phyloP scores from a whole-genome alignment of 2,329 filamentous ascomycete species.

The Diaporthe australafricana region DNA sequence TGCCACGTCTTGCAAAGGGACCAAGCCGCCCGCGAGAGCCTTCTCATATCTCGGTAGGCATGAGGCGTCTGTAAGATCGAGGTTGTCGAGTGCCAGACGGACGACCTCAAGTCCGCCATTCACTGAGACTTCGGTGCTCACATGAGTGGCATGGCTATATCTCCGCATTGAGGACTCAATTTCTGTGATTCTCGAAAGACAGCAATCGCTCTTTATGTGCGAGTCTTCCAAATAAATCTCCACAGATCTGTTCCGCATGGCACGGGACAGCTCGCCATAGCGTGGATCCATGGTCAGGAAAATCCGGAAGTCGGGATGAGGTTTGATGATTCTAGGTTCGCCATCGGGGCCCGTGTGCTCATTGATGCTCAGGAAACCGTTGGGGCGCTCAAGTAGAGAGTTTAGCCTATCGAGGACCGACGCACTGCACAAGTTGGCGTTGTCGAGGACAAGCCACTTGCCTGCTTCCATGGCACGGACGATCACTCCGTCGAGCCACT shows the following conservation, averaged over 20 bases:
- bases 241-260: slow-evolving; percentile 94
- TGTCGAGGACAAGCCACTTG: slow-evolving; percentile 94
- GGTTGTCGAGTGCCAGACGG: slow-evolving; percentile 56
- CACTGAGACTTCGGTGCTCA: slow-evolving; percentile 41
- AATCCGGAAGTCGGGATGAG: slow-evolving; percentile 88
- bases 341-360: slow-evolving; percentile 90
- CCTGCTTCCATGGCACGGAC: slow-evolving; percentile 88
- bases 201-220: slow-evolving; percentile 47
- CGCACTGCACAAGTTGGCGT: slow-evolving; percentile 95
- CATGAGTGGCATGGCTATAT: slow-evolving; percentile 44
- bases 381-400: slow-evolving; percentile 85
- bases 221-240: slow-evolving; percentile 81
- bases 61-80: slow-evolving; percentile 59
- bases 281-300: slow-evolving; percentile 94
- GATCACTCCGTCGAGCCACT: slow-evolving; percentile 95
- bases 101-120: slow-evolving; percentile 49
- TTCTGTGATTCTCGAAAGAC: slow-evolving; percentile 54
- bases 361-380: slow-evolving; percentile 89
- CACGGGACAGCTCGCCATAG: slow-evolving; percentile 92
- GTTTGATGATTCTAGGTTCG: slow-evolving; percentile 80
- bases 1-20: slow-evolving; percentile 28
- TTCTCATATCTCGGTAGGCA: slow-evolving; percentile 29
- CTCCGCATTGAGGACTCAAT: slow-evolving; percentile 64
- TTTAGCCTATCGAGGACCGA: slow-evolving; percentile 95
- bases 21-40: slow-evolving; percentile 5